Evolutionary conservation across 2,329 filamentous ascomycete species (phyloP).

Genomic region (Epicoccum sorghinum): DNA sequence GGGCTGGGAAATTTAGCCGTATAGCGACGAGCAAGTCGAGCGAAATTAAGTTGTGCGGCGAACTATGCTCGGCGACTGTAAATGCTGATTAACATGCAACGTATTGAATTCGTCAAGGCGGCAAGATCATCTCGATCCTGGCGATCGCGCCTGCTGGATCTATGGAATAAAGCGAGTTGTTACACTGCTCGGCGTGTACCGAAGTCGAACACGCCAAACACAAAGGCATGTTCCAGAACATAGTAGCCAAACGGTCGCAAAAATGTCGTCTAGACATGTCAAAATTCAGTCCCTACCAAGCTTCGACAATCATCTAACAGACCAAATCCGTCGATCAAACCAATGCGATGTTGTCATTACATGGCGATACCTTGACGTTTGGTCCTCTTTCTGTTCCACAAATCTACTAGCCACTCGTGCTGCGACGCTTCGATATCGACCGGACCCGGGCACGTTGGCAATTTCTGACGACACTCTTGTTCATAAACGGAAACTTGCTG

Average conservation of each 20-base stretch:
- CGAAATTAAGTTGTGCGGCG: conserved; percentile 5
- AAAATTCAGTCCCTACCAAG: conserved; percentile 11
- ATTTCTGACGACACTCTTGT: conserved; percentile 25
- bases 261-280: conserved; percentile 4
- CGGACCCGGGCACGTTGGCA: conserved; percentile 34
- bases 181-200: neutral
- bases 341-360: conserved; percentile 4
- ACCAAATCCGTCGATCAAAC: neutral
- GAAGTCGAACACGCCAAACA: neutral
- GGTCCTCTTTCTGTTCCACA: conserved; percentile 27
- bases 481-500: conserved; percentile 32
- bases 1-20: neutral
- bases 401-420: conserved; percentile 31
- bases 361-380: conserved; percentile 29
- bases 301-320: conserved; percentile 5
- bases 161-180: too few species aligned
- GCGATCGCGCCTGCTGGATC: neutral
- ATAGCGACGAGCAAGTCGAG: neutral
- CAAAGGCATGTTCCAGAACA: conserved; percentile 18
- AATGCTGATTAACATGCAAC: too few species aligned
- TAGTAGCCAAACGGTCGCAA: conserved; percentile 12
- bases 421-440: conserved; percentile 24
- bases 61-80: too few species aligned
- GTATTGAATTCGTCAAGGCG: too few species aligned
- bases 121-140: neutral